phyloP scores from a whole-genome alignment of 1,284 basidiomycete species.

The Fomitopsis pinicola region DNA sequence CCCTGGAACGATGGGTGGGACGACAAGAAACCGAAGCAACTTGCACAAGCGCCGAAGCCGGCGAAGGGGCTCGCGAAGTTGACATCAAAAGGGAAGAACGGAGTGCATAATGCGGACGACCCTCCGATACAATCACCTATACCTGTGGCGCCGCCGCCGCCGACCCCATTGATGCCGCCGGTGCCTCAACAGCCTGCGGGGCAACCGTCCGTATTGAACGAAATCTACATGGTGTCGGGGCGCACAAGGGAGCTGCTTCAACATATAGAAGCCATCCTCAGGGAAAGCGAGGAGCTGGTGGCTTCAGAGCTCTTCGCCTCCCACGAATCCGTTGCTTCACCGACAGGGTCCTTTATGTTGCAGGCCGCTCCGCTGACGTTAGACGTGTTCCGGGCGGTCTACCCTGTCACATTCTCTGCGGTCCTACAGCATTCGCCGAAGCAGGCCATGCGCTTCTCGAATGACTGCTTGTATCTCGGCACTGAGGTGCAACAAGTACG shows the following conservation, averaged over 20 bases:
- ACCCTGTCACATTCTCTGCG: conserved; percentile 64
- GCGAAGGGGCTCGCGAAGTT: conserved; percentile 57
- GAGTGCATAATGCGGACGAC: conserved; percentile 6
- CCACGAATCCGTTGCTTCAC: conserved; percentile 18
- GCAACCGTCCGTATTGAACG: conserved; percentile 29
- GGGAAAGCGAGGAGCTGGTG: conserved; percentile 55
- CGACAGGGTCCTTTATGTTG: conserved; percentile 51
- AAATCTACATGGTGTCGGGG: conserved; percentile 55
- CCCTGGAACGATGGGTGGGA: conserved; percentile 65
- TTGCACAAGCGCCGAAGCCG: conserved; percentile 35
- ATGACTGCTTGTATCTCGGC: conserved; percentile 77
- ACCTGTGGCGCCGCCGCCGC: conserved; percentile 19
- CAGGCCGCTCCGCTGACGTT: conserved; percentile 66
- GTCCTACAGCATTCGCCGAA: conserved; percentile 52
- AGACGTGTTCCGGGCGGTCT: conserved; percentile 80
- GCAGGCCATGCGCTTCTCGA: conserved; percentile 76
- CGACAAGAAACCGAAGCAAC: conserved; percentile 31
- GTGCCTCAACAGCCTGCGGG: background rate
- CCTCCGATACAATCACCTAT: conserved; percentile 19
- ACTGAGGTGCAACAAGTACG: conserved; percentile 41
- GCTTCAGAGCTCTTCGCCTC: conserved; percentile 48
- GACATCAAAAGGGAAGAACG: conserved; percentile 44
- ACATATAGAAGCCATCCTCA: conserved; percentile 53
- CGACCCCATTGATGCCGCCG: conserved; percentile 16
- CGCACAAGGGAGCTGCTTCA: conserved; percentile 53